These are phyloP conservation scores for Graphilbum fragrans DNA, from an alignment of 2,329 filamentous ascomycete species.

Conservation along the genomic window DNA sequence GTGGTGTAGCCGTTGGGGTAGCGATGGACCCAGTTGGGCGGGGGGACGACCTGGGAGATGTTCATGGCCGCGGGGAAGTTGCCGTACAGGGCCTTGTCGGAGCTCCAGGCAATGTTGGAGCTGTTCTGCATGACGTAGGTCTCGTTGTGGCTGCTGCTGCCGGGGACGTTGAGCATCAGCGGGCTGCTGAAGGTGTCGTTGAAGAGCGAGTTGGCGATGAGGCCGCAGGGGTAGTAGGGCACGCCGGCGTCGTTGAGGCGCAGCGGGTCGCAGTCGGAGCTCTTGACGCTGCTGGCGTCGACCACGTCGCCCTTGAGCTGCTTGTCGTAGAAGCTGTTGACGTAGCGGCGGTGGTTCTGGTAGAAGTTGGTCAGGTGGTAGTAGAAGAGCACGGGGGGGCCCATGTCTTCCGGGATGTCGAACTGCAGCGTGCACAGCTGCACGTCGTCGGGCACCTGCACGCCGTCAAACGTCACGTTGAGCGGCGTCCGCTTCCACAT, in stretches of 20 bases:
- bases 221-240: slow-evolving; percentile 85
- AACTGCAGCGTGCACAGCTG: slow-evolving; percentile 63
- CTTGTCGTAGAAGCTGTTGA: slow-evolving; percentile 72
- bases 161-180: slow-evolving; percentile 40
- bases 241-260: slow-evolving; percentile 37
- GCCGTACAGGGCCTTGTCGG: slow-evolving; percentile 71
- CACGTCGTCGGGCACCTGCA: slow-evolving; percentile 20
- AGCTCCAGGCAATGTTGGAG: slow-evolving; percentile 71
- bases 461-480: slow-evolving; percentile 27
- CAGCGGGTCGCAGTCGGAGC: slow-evolving; percentile 66
- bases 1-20: slow-evolving; percentile 61
- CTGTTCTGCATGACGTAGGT: slow-evolving; percentile 68
- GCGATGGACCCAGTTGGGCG: slow-evolving; percentile 69
- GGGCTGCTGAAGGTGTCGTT: slow-evolving; percentile 78
- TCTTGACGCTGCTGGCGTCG: slow-evolving; percentile 45
- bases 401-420: slow-evolving; percentile 64
- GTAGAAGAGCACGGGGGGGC: slow-evolving; percentile 79
- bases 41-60: slow-evolving; percentile 56
- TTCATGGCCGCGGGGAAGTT: slow-evolving; percentile 46
- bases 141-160: slow-evolving; percentile 22
- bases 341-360: slow-evolving; percentile 95
- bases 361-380: slow-evolving; percentile 97
- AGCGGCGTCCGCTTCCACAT: slow-evolving; percentile 29
- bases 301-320: slow-evolving; percentile 66
- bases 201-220: slow-evolving; percentile 95